Base-by-base conservation (phyloP, 2,329 filamentous ascomycete genomes). In the Cryphonectria japonica region DNA sequence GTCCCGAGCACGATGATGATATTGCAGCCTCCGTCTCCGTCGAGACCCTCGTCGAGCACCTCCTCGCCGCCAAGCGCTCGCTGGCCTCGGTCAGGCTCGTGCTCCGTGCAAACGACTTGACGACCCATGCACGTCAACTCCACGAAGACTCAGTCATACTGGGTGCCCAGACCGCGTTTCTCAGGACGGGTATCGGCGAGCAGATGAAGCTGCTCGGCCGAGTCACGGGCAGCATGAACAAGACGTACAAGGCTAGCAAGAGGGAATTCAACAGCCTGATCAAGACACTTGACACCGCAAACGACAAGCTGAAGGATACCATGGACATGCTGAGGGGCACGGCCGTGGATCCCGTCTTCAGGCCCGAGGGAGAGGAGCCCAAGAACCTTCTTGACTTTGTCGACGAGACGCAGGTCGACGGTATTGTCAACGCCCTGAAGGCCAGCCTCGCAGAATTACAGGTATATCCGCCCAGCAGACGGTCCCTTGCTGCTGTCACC, bases 21-120 rank as follows among this genome's bases (percentile, higher is more conserved):
- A 80, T 80, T 65, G 80, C 80, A 60, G 76, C 78, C 59, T 76
- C 80, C 39, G 79, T 85, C 5, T 80, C 87, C 34, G 88, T 97
- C 77, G 93, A 97, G 76, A 90, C 89, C 34, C 89, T 98, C 60
- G 93, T 98, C 69, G 88, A 90, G 68, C 91, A 97, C 81, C 91
- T 98, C 50, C 89, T 98, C 57, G 91, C 92, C 41, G 93, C 95
- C 11, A 98, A 98, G 79, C 90, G 93, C 61, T 95, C 95, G 0
- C 87, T 98, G 5, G 93, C 92, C 22, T 94, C 94, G 14, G 94
- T 97, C 79, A 89, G 86, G 59, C 90, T 93, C 72, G 93, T 98
- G 67, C 91, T 93, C 78, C 92, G 93, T 72, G 95, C 94, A 74
- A 95, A 96, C 78, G 92, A 97, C 77, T 90, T 98, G 69, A 92